Base-by-base conservation (phyloP, 257 asterid species). In the Coffea eugenioides region DNA sequence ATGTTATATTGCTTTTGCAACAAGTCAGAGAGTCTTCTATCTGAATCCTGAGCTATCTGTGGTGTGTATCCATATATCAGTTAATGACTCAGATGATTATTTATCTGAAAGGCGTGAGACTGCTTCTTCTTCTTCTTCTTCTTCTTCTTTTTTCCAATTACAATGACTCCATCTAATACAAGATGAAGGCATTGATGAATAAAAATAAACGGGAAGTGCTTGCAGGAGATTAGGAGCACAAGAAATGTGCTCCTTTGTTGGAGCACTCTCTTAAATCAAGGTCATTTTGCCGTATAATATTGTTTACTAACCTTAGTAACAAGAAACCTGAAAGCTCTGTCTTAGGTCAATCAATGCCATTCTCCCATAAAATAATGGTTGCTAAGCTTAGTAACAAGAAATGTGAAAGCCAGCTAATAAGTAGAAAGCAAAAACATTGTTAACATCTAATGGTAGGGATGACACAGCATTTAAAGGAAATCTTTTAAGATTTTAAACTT, bases 371-470 rank as follows among this genome's bases (percentile, higher is more conserved):
- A 52, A 52, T 14, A 52, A 13, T 52, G 59, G 59, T 14, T 52
- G 16, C 59, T 52, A 52, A 52, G 59, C 59, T 52, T 52, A 15
- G 4, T 52, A 21, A 59, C 66, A 18, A 71, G 78, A 41, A 77
- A 83, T 61, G 41, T 46, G 23, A 15, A 78, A 70, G 79, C 77
- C 62, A 49, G 75, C 80, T 76, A 25, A 49, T 54, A 43, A 18
- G 10, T 71, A 71, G 75, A 73, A 66, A 68, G 49, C 73, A 71
- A 71, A 20, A n/a, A 76, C 88, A 78, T 85, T 34, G 87, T 25
- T 80, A 76, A 52, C 74, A 79, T 79, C 89, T 78, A 82, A 85
- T n/a, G 2, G 56, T 21, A 73, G 49, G 71, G 86, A 25, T 84
- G 34, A 13, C 34, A 62, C 14, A 52, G 21, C 5, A 52, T 52